Base-by-base conservation (phyloP, 2,329 filamentous ascomycete genomes). In the Hymenotorrendiella dingleyae region DNA sequence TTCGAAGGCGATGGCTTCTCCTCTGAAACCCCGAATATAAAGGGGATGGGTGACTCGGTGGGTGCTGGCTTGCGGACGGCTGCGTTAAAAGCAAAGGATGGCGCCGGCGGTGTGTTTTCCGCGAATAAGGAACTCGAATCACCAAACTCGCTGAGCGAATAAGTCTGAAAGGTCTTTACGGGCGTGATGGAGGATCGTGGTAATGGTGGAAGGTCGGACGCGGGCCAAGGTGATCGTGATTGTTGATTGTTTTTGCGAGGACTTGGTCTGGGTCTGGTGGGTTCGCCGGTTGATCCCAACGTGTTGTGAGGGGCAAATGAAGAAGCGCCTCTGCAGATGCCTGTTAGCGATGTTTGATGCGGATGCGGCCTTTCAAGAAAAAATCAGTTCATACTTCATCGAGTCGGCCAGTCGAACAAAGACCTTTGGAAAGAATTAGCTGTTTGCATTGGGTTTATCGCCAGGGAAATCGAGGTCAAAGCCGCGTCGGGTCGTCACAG, bases 51-150 rank as follows among this genome's bases (percentile, higher is more conserved):
- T 22, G 44, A 47, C 10, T 50, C 41, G 28, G 23, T 45, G 20
- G 45, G 23, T 24, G 30, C 27, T 36, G 40, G 6, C 5, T 43
- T 48, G 12, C 19, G 20, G 9, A 9, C 10, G 10, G 33, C 9
- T 23, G 16, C 19, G 21, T 22, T 16, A 42, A 33, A 42, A 23
- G 23, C 12, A 45, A 46, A 40, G 50, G 52, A 23, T 47, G 36
- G 7, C 14, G 29, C 11, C 14, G 10, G 3, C 6, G 28, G 38
- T 40, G 40, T 45, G 22, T 46, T 43, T 41, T 49, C 33, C 10
- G 54, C 49, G 43, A 61, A 59, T 21, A 62, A 43, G 7, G 56
- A 57, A 36, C 54, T 61, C n/a, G 56, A 58, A 36, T 61, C 52
- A n/a, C 59, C 58, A 34, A 62, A 36, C 2, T 58, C 49, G 44